These are phyloP conservation scores for Lecanicillium sp. DNA, from an alignment of 2,329 filamentous ascomycete species.

Conservation along the genomic window DNA sequence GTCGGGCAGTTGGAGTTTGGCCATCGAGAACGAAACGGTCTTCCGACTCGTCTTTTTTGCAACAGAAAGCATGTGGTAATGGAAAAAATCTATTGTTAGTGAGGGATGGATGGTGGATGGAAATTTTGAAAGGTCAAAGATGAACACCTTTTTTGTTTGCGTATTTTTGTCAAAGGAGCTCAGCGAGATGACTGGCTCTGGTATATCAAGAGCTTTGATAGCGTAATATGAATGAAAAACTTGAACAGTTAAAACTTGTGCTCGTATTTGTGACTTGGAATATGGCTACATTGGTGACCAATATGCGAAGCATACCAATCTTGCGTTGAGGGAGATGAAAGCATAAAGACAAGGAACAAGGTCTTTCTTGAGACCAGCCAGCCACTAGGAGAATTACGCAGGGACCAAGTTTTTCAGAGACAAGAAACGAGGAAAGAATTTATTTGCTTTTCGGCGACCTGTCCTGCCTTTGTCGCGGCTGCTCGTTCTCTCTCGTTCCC, in stretches of 20 bases:
- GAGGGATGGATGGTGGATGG: neutral
- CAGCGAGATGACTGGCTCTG: neutral
- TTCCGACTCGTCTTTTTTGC: neutral
- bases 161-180: constrained; percentile 1
- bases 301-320: too few relatives aligned
- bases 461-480: too few relatives aligned
- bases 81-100: constrained; percentile 1
- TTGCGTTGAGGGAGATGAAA: too few relatives aligned
- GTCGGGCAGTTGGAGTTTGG: neutral
- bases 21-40: neutral
- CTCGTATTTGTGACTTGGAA: too few relatives aligned
- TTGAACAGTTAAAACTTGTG: too few relatives aligned
- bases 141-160: constrained; percentile 3
- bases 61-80: constrained; percentile 2
- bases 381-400: neutral
- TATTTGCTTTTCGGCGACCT: neutral
- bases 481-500: too few relatives aligned
- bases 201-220: constrained; percentile 1
- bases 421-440: neutral
- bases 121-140: too few relatives aligned
- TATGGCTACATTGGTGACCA: too few relatives aligned
- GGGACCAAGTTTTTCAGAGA: constrained; percentile 1
- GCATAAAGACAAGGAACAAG: too few relatives aligned
- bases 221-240: constrained; percentile 6
- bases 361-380: too few relatives aligned